Evolutionary conservation across 179 eudicot genomes (phyloP).

Genomic region (Silene noctiflora): DNA sequence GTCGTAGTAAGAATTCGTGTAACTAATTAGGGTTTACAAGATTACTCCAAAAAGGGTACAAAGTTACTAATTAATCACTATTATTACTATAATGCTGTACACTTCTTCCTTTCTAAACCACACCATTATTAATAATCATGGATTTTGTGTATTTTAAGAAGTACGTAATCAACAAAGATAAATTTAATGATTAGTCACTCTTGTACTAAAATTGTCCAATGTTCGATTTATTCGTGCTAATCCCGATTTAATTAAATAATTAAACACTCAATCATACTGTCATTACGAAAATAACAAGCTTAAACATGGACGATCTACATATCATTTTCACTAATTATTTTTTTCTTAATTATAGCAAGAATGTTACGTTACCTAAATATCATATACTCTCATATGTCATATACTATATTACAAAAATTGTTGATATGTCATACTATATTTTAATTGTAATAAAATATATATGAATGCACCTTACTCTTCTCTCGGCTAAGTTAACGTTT

Average conservation of each 20-base stretch:
- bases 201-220: constrained; percentile 1
- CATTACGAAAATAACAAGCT: constrained; percentile 21
- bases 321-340: constrained; percentile 18
- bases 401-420: constrained; percentile 16
- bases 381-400: constrained; percentile 22
- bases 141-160: constrained; percentile 7
- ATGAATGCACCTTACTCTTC: constrained; percentile 16
- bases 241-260: not conserved
- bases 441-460: constrained; percentile 3
- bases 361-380: constrained; percentile 18
- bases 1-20: too few species aligned
- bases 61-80: not conserved
- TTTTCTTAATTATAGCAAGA: constrained; percentile 23
- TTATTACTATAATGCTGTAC: too few species aligned
- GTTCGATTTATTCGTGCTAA: not conserved
- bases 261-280: not conserved
- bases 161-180: constrained; percentile 9
- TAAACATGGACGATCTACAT: not conserved
- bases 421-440: constrained; percentile 17
- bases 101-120: too few species aligned
- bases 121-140: constrained; percentile 5
- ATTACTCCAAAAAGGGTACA: constrained; percentile 7
- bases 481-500: constrained; percentile 18
- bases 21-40: constrained; percentile 27
- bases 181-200: constrained; percentile 11